phyloP scores from a whole-genome alignment of 139 green algal genomes.

The Deuterostichococcus epilithicus region DNA sequence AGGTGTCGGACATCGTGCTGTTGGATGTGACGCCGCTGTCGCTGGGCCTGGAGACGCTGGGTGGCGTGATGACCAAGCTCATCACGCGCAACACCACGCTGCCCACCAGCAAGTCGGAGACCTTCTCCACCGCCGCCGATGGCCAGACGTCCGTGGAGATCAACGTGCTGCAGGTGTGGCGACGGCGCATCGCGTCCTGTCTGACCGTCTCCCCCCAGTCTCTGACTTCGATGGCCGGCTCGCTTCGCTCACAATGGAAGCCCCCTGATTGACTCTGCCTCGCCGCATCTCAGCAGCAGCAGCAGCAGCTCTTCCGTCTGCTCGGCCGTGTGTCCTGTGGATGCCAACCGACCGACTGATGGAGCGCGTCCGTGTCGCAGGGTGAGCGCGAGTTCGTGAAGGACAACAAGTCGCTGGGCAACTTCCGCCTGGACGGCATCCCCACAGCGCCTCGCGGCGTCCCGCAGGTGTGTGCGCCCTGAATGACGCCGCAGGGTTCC shows the following conservation, averaged over 20 bases:
- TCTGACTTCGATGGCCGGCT: no score
- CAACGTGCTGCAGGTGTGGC: slow-evolving; percentile 86
- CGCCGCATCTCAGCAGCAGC: no score
- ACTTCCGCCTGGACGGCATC: slow-evolving; percentile 95
- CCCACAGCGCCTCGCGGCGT: slow-evolving; percentile 91
- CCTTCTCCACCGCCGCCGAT: slow-evolving; percentile 95
- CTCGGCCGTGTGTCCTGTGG: no score
- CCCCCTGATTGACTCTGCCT: no score
- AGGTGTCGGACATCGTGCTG: slow-evolving; percentile 95
- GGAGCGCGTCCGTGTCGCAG: no score
- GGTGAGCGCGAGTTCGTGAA: slow-evolving; percentile 78
- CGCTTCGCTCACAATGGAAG: no score
- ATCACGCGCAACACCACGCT: slow-evolving; percentile 98
- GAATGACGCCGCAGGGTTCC: no score
- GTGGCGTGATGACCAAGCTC: slow-evolving; percentile 96
- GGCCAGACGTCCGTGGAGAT: slow-evolving; percentile 96
- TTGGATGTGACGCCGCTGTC: slow-evolving; percentile 96
- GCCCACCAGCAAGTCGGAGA: slow-evolving; percentile 93
- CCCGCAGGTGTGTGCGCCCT: no score
- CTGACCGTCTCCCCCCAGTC: no score
- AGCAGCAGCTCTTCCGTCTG: no score
- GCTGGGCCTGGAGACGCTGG: slow-evolving; percentile 95
- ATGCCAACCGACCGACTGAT: no score
- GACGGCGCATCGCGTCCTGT: no score
- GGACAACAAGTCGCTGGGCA: slow-evolving; percentile 97